Percentiles rank a stretch among this genome's conserved stretches.
Evolutionary conservation across 2,329 filamentous ascomycete genomes (phyloP).

Genomic region (Xenoacremonium recifei): DNA sequence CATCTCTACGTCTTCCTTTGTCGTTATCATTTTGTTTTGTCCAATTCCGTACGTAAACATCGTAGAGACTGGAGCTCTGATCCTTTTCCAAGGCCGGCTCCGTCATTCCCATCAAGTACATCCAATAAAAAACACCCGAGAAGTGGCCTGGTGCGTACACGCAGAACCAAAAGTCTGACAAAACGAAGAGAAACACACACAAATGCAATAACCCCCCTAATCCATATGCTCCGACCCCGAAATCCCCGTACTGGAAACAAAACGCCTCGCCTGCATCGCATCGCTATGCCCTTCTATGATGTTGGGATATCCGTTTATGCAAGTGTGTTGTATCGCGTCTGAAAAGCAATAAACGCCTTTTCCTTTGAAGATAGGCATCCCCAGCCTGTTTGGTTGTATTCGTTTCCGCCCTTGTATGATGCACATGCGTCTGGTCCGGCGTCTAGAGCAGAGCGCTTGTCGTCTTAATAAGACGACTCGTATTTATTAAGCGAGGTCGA

Average conservation of each 20-base stretch:
- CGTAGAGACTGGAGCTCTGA: constrained; percentile 18
- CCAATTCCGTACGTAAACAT: constrained; percentile 19
- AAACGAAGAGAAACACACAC: constrained; percentile 2
- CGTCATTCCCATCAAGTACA: constrained; percentile 17
- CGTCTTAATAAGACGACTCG: constrained; percentile 6
- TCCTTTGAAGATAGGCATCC: background rate
- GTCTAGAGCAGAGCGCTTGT: no score
- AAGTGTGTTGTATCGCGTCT: constrained; percentile 1
- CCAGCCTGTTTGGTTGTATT: background rate
- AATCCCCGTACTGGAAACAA: background rate
- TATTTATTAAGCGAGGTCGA: constrained; percentile 16
- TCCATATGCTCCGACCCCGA: background rate
- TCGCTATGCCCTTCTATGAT: constrained; percentile 11
- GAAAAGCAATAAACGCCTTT: no score
- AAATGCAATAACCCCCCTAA: constrained; percentile 1
- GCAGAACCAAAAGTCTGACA: constrained; percentile 20
- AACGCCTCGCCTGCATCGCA: constrained; percentile 22
- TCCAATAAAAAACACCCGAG: constrained; percentile 9
- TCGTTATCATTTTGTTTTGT: constrained; percentile 15
- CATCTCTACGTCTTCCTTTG: constrained; percentile 14
- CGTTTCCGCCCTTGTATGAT: background rate
- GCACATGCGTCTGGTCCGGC: background rate
- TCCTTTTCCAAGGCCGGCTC: constrained; percentile 11
- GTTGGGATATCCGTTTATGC: constrained; percentile 8
- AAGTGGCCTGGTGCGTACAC: constrained; percentile 24